Base-by-base conservation (phyloP, 2,329 filamentous ascomycete species). In the Colletotrichum truncatum region DNA sequence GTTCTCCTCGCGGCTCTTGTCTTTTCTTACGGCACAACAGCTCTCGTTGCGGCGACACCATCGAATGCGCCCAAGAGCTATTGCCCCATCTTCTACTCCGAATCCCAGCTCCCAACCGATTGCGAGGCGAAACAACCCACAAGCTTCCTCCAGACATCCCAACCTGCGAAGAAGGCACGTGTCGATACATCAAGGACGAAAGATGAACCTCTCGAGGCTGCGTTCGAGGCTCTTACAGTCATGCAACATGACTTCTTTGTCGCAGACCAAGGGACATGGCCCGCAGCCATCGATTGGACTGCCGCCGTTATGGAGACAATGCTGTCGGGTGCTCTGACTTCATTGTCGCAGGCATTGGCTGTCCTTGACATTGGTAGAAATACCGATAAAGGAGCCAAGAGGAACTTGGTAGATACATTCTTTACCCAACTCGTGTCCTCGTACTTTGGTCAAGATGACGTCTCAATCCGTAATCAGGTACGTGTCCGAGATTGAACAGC, bases 251-350 rank as follows among this genome's bases (percentile, higher is more conserved):
- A 85, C 25, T 97, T 93, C 78, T 98, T 96, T 74, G 85, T 89
- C 48, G 79, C 91, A 4, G 92, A 92, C 84, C 81, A 91, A 34
- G 94, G 92, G 10, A 93, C 89, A 25, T 98, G 94, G 93, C 93
- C 94, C 1, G 84, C 85, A 1, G 87, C 92, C 30, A 98, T 97
- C 72, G 95, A 98, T 80, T 98, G 95, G 95, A 98, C 95, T 0
- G 91, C 90, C 16, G 94, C 95, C 4, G 93, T 98, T 8, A 82
- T 93, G 70, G 89, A 90, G 43, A 97, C 94, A 0, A 89, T 95
- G 61, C 79, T 97, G 34, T 91, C 93, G 0, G 91, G 89, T 12
- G 86, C 90, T 3, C 84, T 96, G 14, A 87, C 85, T 14, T 90
- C 91, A n/a, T 80, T 97, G 57, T 92, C 92, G 32, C 83, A 80